These are phyloP conservation scores for Oryza australiensis DNA, from an alignment of 176 grass and related monocot species.

Conservation along the genomic window DNA sequence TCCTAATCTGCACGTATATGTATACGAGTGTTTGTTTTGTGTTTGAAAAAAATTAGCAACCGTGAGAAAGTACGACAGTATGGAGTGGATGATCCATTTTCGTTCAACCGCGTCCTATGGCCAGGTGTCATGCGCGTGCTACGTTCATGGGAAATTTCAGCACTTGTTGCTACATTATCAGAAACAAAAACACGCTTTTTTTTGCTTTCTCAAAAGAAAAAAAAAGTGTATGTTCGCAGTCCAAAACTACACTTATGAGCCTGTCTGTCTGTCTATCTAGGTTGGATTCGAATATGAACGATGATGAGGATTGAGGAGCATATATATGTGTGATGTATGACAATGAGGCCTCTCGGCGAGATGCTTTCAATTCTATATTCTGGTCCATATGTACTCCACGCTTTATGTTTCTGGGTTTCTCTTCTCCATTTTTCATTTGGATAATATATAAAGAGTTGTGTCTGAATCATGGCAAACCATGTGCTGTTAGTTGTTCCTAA, in stretches of 20 bases:
- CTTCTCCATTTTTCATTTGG: not conserved
- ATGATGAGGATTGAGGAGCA: not conserved
- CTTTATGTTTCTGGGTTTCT: not conserved
- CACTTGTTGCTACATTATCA: not conserved
- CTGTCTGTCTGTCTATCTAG: not conserved
- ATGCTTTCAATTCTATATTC: not conserved
- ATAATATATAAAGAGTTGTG: conserved; percentile 15
- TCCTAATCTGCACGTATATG: no score
- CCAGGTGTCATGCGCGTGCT: not conserved
- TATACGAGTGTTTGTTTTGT: no score
- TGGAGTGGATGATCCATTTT: no score
- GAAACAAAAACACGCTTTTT: not conserved
- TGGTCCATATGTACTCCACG: not conserved
- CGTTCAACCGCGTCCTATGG: no score
- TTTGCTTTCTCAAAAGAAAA: not conserved
- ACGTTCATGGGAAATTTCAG: not conserved
- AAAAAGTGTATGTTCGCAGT: not conserved
- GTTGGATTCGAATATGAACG: conserved; percentile 20
- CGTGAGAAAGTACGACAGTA: no score
- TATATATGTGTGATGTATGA: conserved; percentile 18
- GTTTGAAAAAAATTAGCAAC: no score
- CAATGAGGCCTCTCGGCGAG: conserved; percentile 14
- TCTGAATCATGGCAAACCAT: conserved; percentile 36
- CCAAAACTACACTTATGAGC: conserved; percentile 14
- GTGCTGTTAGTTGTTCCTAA: conserved; percentile 7